Conservation (phyloP, 2,329 filamentous ascomycete species). For the Pseudohalonectria lignicola region DNA sequence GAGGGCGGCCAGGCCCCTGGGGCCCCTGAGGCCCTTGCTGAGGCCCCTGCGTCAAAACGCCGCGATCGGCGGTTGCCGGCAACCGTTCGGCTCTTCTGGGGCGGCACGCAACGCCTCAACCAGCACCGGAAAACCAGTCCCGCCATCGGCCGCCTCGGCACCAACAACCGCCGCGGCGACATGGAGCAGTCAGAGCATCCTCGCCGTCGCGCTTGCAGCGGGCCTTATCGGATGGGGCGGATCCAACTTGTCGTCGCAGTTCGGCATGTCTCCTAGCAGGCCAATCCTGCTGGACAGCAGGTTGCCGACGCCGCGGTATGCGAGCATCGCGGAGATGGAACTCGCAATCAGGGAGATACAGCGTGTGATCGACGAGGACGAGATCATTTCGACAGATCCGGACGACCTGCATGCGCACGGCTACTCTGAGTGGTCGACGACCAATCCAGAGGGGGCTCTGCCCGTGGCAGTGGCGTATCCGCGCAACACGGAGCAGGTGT, state of each 20-base stretch:
- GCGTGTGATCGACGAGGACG: constrained; percentile 30
- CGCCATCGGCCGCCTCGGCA: constrained; percentile 24
- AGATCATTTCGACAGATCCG: constrained; percentile 50
- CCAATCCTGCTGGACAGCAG: constrained; percentile 16
- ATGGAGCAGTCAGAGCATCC: constrained; percentile 21
- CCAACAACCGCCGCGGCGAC: constrained; percentile 9
- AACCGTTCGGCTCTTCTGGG: background rate
- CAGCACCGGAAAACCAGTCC: constrained; percentile 17
- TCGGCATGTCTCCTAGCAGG: constrained; percentile 10
- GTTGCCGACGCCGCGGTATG: constrained; percentile 21
- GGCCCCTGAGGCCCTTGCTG: no score
- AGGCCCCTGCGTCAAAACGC: constrained; percentile 16
- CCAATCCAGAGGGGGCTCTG: constrained; percentile 46
- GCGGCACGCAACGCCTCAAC: constrained; percentile 7
- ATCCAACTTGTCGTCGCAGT: constrained; percentile 15
- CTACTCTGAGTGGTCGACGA: constrained; percentile 58
- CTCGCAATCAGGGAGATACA: constrained; percentile 34
- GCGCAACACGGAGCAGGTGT: constrained; percentile 48
- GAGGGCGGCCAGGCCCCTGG: constrained; percentile 14
- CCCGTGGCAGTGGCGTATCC: constrained; percentile 57
- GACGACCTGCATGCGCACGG: constrained; percentile 51
- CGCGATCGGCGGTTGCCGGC: constrained; percentile 4
- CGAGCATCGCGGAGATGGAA: constrained; percentile 24
- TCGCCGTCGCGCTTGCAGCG: constrained; percentile 25
- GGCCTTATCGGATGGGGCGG: constrained; percentile 28